Evolutionary conservation across 495 filamentous ascomycete genomes (phyloP).

Genomic region (Penicillium psychrofluorescens): DNA sequence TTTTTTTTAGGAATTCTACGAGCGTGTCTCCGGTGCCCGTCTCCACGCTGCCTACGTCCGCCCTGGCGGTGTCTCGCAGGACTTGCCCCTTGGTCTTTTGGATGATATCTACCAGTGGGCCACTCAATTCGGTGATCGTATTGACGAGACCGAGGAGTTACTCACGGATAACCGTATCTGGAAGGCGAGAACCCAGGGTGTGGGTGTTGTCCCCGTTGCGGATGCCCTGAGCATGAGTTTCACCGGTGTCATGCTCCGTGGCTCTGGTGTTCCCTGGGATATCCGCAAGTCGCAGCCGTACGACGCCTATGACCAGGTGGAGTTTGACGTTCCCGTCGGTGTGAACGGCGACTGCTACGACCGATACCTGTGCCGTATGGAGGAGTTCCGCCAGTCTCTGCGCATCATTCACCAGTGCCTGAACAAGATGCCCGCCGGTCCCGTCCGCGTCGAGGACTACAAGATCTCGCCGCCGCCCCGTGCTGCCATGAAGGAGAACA

Average conservation of each 20-base stretch:
- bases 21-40: constrained; percentile 96
- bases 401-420: constrained; percentile 98
- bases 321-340: constrained; percentile 96
- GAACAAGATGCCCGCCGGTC: constrained; percentile 96
- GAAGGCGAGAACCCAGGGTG: constrained; percentile 82
- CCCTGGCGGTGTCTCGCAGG: constrained; percentile 93
- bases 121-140: constrained; percentile 97
- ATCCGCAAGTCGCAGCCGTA: constrained; percentile 93
- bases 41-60: constrained; percentile 97
- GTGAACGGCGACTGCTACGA: constrained; percentile 99
- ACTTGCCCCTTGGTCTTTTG: constrained; percentile 87
- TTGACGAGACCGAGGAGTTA: constrained; percentile 98
- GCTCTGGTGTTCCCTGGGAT: constrained; percentile 96
- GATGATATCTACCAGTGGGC: constrained; percentile 99
- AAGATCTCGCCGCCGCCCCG: constrained; percentile 96
- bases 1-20: constrained; percentile 88
- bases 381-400: constrained; percentile 96
- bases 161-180: constrained; percentile 99
- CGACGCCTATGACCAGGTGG: constrained; percentile 94
- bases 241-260: constrained; percentile 95
- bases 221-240: constrained; percentile 95
- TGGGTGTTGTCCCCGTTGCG: constrained; percentile 85
- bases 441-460: constrained; percentile 94
- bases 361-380: constrained; percentile 98
- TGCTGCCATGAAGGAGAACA: constrained; percentile 99